Conservation (phyloP, 257 asterid species). For the Solanum pennellii region DNA sequence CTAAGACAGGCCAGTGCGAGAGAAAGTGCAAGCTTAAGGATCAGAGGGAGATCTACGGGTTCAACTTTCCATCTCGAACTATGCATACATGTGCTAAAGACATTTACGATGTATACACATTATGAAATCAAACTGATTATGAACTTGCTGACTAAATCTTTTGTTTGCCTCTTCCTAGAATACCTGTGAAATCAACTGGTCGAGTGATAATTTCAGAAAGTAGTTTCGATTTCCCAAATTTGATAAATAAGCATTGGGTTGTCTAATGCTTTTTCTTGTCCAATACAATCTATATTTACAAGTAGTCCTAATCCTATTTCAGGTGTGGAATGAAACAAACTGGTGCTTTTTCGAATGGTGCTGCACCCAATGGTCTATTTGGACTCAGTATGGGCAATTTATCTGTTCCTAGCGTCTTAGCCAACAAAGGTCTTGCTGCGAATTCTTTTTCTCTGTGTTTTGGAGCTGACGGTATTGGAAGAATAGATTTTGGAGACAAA, state of each 20-base stretch:
- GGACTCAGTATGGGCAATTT: conserved; percentile 70
- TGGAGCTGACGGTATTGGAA: conserved; percentile 67
- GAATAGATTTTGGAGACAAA: conserved; percentile 87
- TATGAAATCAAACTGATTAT: not conserved
- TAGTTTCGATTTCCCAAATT: not conserved
- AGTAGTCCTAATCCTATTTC: not conserved
- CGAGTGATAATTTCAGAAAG: not conserved
- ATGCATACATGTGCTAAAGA: not conserved
- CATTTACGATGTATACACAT: not conserved
- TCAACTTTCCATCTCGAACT: not conserved
- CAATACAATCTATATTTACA: not conserved
- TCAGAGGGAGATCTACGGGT: not conserved
- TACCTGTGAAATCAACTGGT: not conserved
- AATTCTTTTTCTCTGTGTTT: conserved; percentile 98
- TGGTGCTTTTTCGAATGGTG: conserved; percentile 69
- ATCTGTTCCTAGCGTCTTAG: conserved; percentile 81
- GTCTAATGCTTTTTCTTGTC: not conserved
- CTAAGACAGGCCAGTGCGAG: not conserved
- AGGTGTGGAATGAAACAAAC: conserved; percentile 90
- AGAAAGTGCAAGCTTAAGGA: not conserved
- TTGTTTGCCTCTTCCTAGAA: not conserved
- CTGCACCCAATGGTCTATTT: conserved; percentile 87
- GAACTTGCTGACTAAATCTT: not conserved
- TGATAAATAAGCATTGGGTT: not conserved
- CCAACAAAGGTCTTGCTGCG: conserved; percentile 63